A percentile compares a stretch with the other conserved stretches of the same genome.
These are phyloP conservation scores for Microcera coccophila DNA, from an alignment of 2,329 filamentous ascomycete species.

Conservation along the genomic window DNA sequence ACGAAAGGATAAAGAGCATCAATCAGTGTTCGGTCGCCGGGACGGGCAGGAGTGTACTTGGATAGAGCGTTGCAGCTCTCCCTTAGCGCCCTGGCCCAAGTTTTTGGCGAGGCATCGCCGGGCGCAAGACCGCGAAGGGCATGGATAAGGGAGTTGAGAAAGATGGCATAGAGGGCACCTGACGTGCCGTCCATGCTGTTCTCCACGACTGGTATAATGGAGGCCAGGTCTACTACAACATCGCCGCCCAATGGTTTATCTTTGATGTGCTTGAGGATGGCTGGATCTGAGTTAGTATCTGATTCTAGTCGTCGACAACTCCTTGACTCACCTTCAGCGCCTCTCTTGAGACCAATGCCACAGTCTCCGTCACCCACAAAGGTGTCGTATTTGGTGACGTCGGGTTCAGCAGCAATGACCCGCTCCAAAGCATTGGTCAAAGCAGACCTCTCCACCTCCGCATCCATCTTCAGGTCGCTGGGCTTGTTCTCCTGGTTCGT, in stretches of 20 bases:
- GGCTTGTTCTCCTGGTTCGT: conserved; percentile 34
- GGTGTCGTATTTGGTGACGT: conserved; percentile 71
- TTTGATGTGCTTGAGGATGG: conserved; percentile 49
- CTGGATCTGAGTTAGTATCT: conserved; percentile 29
- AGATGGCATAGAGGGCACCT: conserved; percentile 69
- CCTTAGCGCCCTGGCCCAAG: conserved; percentile 63
- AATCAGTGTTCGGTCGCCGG: conserved; percentile 84
- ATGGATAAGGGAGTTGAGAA: conserved; percentile 78
- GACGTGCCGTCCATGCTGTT: conserved; percentile 60
- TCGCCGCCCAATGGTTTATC: conserved; percentile 47
- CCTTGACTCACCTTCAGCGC: conserved; percentile 64
- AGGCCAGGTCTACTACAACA: conserved; percentile 49
- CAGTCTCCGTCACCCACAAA: conserved; percentile 90
- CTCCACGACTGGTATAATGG: conserved; percentile 53
- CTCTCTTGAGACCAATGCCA: conserved; percentile 78
- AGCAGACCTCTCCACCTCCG: conserved; percentile 44
- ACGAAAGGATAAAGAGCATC: conserved; percentile 90
- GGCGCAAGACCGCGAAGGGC: conserved; percentile 46
- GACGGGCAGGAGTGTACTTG: conserved; percentile 83
- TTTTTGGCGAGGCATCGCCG: conserved; percentile 37
- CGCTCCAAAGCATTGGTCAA: conserved; percentile 57
- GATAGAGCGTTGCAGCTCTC: conserved; percentile 67
- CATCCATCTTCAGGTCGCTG: conserved; percentile 53
- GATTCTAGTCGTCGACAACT: neutral
- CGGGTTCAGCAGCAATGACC: conserved; percentile 64